Base-by-base conservation (phyloP, 2,329 filamentous ascomycete species). In the Purpureocillium lavendulum region DNA sequence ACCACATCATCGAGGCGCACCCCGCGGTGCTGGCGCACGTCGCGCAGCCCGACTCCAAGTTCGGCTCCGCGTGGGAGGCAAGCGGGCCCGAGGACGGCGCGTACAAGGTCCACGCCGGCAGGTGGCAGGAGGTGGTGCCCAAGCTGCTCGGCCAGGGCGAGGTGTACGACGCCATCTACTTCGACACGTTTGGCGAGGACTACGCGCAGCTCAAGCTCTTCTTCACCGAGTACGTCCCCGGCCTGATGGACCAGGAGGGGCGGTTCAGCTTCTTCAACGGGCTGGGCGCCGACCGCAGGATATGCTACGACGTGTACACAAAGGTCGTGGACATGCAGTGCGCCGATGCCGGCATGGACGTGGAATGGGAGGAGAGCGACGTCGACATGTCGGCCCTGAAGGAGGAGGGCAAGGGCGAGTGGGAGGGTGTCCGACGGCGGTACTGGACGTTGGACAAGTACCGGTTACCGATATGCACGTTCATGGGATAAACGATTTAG, bases 221-320 rank as follows among this genome's bases (percentile, higher is more conserved):
- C 66, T 95, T 97, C 58, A 82, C 76, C 3, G 92, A 97, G 59
- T 80, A 84, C 50, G 81, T 97, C 10, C 86, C 92, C 26, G 82
- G 79, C 0, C 61, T 97, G 39, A 66, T 98, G 34, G 81, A 85
- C 49, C 68, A 73, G 16, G 64, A 74, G 4, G 84, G 89, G 43
- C 74, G 82, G 8, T 94, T 94, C 57, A 82, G 89, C 47, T 94
- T 90, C 62, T 87, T 94, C 58, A 88, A 94, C 54, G 88, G 92
- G 0, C 78, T 97, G 42, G 92, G 92, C 1, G 92, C 92, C 3
- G 92, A 98, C 63, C 73, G 92, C 34, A 82, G 82, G 59, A 82
- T 97, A 45, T 95, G 87, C 62, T 97, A 97, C 62, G 92, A 97
- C 64, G 89, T 98, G 17, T 97, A 97, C 64, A 85, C 82, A 39